Percentiles rank a stretch among this genome's conserved stretches.
phyloP scores from a whole-genome alignment of 768 basidiomycete genomes.

The Termitomyces heimii region DNA sequence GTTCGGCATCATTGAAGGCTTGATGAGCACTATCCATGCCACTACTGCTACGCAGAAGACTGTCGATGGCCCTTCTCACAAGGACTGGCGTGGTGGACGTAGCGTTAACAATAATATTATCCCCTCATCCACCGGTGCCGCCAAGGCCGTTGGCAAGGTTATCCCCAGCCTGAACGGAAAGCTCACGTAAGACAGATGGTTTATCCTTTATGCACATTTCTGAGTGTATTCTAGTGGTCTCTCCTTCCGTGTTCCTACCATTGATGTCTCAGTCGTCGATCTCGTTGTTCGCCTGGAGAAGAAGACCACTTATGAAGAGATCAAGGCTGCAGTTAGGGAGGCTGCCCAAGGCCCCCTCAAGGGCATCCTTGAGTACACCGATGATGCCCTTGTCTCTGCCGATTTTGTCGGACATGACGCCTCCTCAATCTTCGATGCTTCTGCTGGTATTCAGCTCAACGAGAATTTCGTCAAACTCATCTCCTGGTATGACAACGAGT shows the following conservation, averaged over 20 bases:
- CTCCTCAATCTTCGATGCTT: constrained; percentile 92
- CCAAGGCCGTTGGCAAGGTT: constrained; percentile 98
- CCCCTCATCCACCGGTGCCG: constrained; percentile 97
- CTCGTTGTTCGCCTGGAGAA: constrained; percentile 91
- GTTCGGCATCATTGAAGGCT: constrained; percentile 91
- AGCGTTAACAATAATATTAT: constrained; percentile 98
- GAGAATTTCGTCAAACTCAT: constrained; percentile 93
- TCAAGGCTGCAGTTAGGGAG: constrained; percentile 80
- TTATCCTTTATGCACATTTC: not conserved
- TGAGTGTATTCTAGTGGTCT: constrained; percentile 57
- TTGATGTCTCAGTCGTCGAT: constrained; percentile 97
- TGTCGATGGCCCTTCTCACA: constrained; percentile 89
- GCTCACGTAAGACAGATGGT: constrained; percentile 68
- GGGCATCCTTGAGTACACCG: constrained; percentile 86
- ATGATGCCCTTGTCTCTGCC: constrained; percentile 89
- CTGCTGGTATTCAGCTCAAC: constrained; percentile 91
- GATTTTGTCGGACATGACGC: constrained; percentile 79
- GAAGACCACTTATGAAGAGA: constrained; percentile 78
- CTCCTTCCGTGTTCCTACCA: constrained; percentile 94
- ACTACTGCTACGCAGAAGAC: constrained; percentile 96
- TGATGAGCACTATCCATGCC: constrained; percentile 98
- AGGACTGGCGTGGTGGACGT: constrained; percentile 98
- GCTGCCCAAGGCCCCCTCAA: constrained; percentile 68
- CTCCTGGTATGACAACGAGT: constrained; percentile 94
- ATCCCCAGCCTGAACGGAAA: constrained; percentile 96